Evolutionary conservation across 352 stramenopile genomes (phyloP), one percentile per base, ranked within the genome.

Genomic region (Elongisporangium anandrum): DNA sequence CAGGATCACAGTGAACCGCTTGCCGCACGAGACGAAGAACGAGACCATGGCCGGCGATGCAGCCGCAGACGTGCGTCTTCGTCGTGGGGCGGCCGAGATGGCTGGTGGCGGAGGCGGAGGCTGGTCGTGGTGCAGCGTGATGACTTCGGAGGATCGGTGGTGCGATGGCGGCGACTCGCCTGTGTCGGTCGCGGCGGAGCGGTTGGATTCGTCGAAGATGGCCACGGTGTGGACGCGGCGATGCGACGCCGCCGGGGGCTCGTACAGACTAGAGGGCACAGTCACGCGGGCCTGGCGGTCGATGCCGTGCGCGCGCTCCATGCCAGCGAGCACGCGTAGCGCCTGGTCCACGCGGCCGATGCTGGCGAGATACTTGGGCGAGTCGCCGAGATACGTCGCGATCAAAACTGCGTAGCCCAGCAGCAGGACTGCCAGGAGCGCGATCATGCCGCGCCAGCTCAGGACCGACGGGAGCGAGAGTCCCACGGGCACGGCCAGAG

Each of bases 301-400:
- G 49, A 90, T 82, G 8, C 81, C 83, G 56, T 91, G 81, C 0
- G 73, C 70, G 9, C 52, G 63, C 57, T 93, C 83, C 59, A 93
- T 87, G 39, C 64, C 66, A 20, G 79, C 66, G 12, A 93, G 48
- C 12, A 87, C 58, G 5, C 34, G 53, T 22, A 90, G 65, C 45
- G 83, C 83, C 60, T 87, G 71, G n/a, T 87, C 72, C 20, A 73
- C 53, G 1, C 79, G 79, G 4, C 83, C 83, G 0, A 84, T 73
- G 56, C 72, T 82, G 5, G 76, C 83, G 17, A 93, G 65, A 57
- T 85, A 93, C 57, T 85, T 86, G 20, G 83, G 83, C 12, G 81
- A 88, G 47, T 93, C 83, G 17, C 71, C 64, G 23, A 90, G 56
- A 47, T 64, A 72, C 29, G 9, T 39, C 1, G 29, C 29, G 29